Percentiles rank a stretch among this genome's conserved stretches.
phyloP scores from a whole-genome alignment of 2,329 filamentous ascomycete species.

The Alternaria gansuensis region DNA sequence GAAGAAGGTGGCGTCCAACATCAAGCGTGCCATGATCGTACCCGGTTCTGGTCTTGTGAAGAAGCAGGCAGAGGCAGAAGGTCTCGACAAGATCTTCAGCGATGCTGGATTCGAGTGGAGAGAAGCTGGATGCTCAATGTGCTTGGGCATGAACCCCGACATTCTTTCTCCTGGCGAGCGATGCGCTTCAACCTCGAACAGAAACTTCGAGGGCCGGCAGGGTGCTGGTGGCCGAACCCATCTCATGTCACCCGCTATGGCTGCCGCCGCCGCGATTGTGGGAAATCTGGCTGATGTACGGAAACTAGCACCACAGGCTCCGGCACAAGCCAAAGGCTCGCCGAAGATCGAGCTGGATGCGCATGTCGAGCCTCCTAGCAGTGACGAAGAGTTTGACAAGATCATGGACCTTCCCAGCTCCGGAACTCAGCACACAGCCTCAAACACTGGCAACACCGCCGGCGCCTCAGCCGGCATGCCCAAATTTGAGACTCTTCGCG shows the following conservation, averaged over 20 bases:
- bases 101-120: conserved; percentile 98
- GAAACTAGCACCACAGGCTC: conserved; percentile 68
- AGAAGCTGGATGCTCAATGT: conserved; percentile 99
- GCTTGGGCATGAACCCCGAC: conserved; percentile 98
- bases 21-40: conserved; percentile 95
- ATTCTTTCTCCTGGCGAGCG: conserved; percentile 91
- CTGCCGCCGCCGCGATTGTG: conserved; percentile 85
- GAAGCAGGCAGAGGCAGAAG: conserved; percentile 87
- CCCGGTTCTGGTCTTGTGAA: conserved; percentile 96
- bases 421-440: conserved; percentile 73
- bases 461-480: conserved; percentile 71
- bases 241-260: conserved; percentile 97
- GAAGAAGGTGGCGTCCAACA: conserved; percentile 83
- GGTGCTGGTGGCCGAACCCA: conserved; percentile 91
- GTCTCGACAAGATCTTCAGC: conserved; percentile 88
- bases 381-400: conserved; percentile 70
- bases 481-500: conserved; percentile 84
- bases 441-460: conserved; percentile 56
- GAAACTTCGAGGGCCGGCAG: conserved; percentile 97
- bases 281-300: conserved; percentile 94
- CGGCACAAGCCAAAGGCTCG: conserved; percentile 58
- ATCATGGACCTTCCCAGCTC: conserved; percentile 67
- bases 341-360: conserved; percentile 68
- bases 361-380: conserved; percentile 65
- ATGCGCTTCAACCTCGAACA: conserved; percentile 94